Percentiles rank a stretch among this genome's conserved stretches.
These are phyloP conservation scores for Silene uniflora DNA, from an alignment of 148 eudicot species.

Conservation along the genomic window DNA sequence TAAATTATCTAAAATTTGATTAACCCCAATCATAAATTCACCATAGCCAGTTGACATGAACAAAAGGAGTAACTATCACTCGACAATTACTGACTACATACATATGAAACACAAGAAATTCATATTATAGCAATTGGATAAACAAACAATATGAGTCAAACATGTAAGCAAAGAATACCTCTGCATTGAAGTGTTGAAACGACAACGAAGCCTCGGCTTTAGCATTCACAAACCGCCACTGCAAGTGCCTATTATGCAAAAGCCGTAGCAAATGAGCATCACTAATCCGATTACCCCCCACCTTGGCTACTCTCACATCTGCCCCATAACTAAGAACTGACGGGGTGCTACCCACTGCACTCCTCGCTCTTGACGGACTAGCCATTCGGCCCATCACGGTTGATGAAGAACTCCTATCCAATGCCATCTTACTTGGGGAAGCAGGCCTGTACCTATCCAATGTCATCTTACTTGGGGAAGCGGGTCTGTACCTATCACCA, in stretches of 20 bases:
- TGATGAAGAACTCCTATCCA: constrained; percentile 34
- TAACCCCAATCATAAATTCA: neutral
- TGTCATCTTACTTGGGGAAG: constrained; percentile 36
- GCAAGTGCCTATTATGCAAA: constrained; percentile 63
- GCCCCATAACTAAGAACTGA: constrained; percentile 55
- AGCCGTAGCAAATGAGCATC: constrained; percentile 67
- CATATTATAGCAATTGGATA: neutral
- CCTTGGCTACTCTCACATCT: constrained; percentile 56
- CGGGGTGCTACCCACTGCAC: constrained; percentile 34
- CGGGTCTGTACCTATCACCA: constrained; percentile 30
- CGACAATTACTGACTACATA: neutral
- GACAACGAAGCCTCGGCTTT: constrained; percentile 50
- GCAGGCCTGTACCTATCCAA: constrained; percentile 17
- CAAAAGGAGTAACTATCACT: neutral
- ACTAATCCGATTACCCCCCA: constrained; percentile 54
- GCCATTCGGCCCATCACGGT: constrained; percentile 35
- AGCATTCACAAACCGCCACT: constrained; percentile 84
- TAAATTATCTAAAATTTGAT: neutral
- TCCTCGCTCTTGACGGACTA: constrained; percentile 57
- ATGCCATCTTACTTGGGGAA: constrained; percentile 38
- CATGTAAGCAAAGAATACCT: constrained; percentile 41
- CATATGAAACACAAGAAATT: neutral
- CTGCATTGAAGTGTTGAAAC: constrained; percentile 40
- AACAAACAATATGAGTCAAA: neutral
- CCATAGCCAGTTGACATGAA: neutral